Evolutionary conservation across 139 green algal species (phyloP).

Genomic region (Chloropicon primus): DNA sequence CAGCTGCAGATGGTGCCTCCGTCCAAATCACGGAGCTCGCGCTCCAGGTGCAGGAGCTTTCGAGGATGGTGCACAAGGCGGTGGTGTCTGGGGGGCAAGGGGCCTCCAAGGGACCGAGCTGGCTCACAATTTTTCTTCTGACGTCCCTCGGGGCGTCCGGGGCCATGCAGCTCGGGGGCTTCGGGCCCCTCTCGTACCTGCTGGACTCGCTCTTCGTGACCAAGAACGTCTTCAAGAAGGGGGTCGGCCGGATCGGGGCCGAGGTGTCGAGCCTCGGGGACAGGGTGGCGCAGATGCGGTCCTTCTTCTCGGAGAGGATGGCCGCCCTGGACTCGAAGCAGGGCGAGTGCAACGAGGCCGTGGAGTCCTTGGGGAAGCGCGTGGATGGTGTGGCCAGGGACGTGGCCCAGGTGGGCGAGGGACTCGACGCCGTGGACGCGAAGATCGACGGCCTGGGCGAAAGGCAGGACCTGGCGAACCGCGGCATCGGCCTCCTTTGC

Average conservation of each 20-base stretch:
- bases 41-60: background rate
- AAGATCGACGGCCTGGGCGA: background rate
- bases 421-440: background rate
- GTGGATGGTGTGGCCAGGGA: too few relatives aligned
- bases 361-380: background rate
- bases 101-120: too few relatives aligned
- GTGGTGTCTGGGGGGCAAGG: background rate
- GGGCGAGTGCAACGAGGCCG: background rate
- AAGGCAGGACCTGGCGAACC: background rate
- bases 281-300: background rate
- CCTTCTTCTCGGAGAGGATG: background rate
- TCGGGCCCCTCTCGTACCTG: background rate
- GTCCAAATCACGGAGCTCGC: background rate
- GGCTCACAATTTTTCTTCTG: background rate
- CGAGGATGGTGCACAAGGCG: background rate
- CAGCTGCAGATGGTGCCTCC: too few relatives aligned
- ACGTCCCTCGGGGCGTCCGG: background rate
- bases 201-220: background rate
- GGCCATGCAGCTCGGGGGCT: background rate
- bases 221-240: background rate
- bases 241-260: background rate
- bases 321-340: background rate
- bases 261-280: background rate
- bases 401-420: background rate
- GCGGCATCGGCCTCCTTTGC: background rate